A percentile compares a stretch with the other conserved stretches of the same genome.
Evolutionary conservation across 345 rosid species (phyloP).

Genomic region (Hibiscus syriacus): DNA sequence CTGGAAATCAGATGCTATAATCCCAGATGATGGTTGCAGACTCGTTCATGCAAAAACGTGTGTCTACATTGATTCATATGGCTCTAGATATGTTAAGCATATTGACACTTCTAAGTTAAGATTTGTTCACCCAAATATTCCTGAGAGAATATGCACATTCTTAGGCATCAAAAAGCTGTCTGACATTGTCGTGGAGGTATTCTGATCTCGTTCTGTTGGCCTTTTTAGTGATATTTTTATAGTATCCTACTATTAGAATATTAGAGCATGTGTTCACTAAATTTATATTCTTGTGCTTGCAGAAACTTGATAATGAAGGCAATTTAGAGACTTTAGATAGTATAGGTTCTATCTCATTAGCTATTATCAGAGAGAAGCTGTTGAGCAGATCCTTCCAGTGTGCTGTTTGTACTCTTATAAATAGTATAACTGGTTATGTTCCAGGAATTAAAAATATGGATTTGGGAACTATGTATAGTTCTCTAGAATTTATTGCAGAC

Average conservation of each 20-base stretch:
- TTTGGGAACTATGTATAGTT: constrained; percentile 37
- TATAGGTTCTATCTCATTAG: constrained; percentile 53
- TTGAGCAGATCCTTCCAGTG: constrained; percentile 51
- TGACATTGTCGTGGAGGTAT: constrained; percentile 84
- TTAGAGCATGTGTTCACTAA: background rate
- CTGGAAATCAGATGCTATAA: constrained; percentile 55
- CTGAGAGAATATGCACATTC: constrained; percentile 57
- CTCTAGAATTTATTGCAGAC: constrained; percentile 49
- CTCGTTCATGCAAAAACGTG: constrained; percentile 75
- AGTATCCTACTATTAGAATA: background rate
- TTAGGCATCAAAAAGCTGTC: constrained; percentile 80
- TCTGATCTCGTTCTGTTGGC: background rate
- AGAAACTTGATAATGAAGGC: constrained; percentile 64
- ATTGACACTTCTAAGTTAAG: constrained; percentile 73
- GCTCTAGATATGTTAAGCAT: constrained; percentile 60
- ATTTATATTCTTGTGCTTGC: constrained; percentile 13
- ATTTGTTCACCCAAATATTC: constrained; percentile 71
- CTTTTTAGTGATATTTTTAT: background rate
- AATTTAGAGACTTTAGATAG: constrained; percentile 41
- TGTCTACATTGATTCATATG: constrained; percentile 71
- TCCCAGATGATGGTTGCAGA: constrained; percentile 92
- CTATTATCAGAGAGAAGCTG: constrained; percentile 3
- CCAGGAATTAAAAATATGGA: constrained; percentile 28
- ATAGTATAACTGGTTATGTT: constrained; percentile 24
- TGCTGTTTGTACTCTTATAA: constrained; percentile 56